These are phyloP conservation scores for Iberis amara DNA, from an alignment of 441 rosid species.

Conservation along the genomic window DNA sequence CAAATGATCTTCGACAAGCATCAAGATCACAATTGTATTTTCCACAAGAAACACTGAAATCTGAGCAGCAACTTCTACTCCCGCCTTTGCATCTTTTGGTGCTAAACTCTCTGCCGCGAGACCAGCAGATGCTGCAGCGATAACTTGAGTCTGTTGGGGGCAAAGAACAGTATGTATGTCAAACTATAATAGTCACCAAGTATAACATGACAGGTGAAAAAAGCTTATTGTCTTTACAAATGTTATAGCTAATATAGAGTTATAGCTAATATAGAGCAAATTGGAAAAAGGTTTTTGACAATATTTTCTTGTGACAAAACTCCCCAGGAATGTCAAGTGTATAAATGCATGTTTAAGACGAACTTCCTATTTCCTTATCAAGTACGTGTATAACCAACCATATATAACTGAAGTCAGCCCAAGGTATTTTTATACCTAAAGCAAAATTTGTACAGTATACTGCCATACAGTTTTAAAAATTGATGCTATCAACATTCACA, in stretches of 20 bases:
- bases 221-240: neutral
- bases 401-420: too few species aligned
- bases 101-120: conserved; percentile 91
- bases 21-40: conserved; percentile 88
- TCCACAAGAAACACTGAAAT: conserved; percentile 90
- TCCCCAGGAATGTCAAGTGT: too few species aligned
- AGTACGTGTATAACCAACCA: neutral
- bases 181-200: conserved; percentile 20
- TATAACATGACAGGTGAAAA: conserved; percentile 1
- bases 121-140: conserved; percentile 99
- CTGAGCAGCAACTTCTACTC: conserved; percentile 86
- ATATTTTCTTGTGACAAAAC: neutral
- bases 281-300: neutral
- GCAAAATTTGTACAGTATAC: too few species aligned
- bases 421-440: too few species aligned
- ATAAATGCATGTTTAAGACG: too few species aligned
- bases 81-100: conserved; percentile 71
- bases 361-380: too few species aligned
- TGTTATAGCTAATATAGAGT: neutral
- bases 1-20: conserved; percentile 98
- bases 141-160: conserved; percentile 80
- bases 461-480: too few species aligned
- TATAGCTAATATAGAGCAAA: neutral
- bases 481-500: too few species aligned
- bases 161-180: conserved; percentile 28